Evolutionary conservation across 768 basidiomycete species (phyloP).

Genomic region (Macrocybe gigantea): DNA sequence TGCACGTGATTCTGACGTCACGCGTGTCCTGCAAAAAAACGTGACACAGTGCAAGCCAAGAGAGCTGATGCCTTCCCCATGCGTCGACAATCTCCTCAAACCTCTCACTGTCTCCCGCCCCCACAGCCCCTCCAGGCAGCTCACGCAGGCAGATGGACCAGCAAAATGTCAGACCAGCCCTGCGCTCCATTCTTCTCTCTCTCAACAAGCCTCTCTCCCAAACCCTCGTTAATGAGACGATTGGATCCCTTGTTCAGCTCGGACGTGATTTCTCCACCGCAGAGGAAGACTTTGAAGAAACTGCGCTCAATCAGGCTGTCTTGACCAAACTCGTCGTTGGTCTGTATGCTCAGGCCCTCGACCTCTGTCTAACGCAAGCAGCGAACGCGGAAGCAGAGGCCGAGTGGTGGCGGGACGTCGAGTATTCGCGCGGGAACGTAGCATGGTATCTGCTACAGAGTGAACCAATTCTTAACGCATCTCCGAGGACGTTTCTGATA

Average conservation of each 20-base stretch:
- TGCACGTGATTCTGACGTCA: conserved; percentile 14
- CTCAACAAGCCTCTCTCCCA: conserved; percentile 22
- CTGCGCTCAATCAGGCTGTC: conserved; percentile 36
- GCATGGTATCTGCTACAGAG: conserved; percentile 75
- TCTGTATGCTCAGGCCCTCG: conserved; percentile 61
- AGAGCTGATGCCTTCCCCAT: conserved; percentile 26
- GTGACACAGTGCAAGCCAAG: neutral
- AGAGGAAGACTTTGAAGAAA: conserved; percentile 25
- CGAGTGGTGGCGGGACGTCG: conserved; percentile 79
- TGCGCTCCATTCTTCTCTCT: conserved; percentile 32
- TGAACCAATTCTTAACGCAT: conserved; percentile 19
- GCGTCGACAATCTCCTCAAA: conserved; percentile 32
- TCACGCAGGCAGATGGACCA: neutral
- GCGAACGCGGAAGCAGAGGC: conserved; percentile 67
- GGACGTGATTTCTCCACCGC: conserved; percentile 8
- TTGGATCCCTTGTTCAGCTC: conserved; percentile 21
- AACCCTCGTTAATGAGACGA: conserved; percentile 16
- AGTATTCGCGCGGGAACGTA: conserved; percentile 50
- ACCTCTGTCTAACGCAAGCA: conserved; percentile 62
- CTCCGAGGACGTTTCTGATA: conserved; percentile 8
- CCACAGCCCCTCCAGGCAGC: conserved; percentile 11
- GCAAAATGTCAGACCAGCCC: conserved; percentile 20
- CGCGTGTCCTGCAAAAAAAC: conserved; percentile 6
- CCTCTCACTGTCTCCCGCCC: conserved; percentile 20
- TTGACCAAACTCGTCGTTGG: conserved; percentile 45